Conservation (phyloP, 2,329 filamentous ascomycete genomes). For the Exophiala lecanii-corni region DNA sequence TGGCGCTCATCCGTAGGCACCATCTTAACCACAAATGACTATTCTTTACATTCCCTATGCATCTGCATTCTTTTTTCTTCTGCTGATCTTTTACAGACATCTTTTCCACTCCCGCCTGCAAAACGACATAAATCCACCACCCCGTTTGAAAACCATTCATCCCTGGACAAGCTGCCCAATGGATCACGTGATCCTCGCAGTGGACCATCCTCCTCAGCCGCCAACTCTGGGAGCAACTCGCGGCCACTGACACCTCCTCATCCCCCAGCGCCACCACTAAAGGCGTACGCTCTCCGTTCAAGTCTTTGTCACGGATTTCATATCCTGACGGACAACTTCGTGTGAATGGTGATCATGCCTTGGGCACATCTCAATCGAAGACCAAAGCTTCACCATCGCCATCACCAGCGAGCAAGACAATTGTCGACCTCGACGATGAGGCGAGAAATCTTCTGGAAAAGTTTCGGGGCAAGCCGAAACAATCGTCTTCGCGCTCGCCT, state of each 20-base stretch:
- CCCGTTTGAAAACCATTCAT: no score
- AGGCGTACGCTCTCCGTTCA: background rate
- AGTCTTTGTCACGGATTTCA: background rate
- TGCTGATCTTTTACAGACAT: background rate
- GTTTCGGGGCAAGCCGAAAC: slow-evolving; percentile 5
- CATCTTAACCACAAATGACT: no score
- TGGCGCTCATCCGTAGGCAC: no score
- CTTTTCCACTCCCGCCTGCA: background rate
- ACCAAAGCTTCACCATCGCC: background rate
- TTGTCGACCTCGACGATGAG: background rate
- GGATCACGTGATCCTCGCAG: no score
- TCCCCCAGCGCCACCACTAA: background rate
- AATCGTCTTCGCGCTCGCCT: no score
- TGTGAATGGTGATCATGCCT: background rate
- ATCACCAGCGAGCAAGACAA: background rate
- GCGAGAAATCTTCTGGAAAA: slow-evolving; percentile 4
- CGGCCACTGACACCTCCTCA: no score
- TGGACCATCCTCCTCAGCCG: no score
- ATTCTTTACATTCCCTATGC: no score
- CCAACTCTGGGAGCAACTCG: no score
- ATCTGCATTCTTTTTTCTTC: no score
- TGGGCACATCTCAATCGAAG: background rate
- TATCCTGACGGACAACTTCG: background rate
- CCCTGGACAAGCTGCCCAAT: no score
- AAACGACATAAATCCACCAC: background rate